These are phyloP conservation scores for Eucalyptus tenuipes DNA, from an alignment of 345 rosid genomes.

Conservation along the genomic window DNA sequence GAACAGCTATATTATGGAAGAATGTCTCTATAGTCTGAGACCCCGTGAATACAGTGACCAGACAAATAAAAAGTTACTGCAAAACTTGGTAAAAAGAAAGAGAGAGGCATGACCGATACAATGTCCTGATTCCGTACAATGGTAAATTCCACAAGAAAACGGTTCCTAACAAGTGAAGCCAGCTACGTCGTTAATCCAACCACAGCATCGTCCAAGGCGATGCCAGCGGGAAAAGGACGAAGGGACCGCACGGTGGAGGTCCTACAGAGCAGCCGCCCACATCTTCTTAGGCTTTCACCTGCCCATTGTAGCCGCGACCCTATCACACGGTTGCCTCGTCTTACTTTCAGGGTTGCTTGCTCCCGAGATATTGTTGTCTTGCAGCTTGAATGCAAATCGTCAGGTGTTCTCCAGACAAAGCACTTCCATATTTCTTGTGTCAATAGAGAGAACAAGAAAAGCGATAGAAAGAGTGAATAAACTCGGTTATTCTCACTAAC, in stretches of 20 bases:
- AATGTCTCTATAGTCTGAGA: background rate
- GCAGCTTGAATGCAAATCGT: background rate
- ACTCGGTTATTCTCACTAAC: background rate
- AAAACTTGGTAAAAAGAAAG: background rate
- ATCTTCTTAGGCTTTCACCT: background rate
- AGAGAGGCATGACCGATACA: background rate
- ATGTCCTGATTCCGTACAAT: background rate
- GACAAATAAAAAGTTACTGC: background rate
- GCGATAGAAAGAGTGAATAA: background rate
- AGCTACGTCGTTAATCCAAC: background rate
- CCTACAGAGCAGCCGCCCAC: background rate
- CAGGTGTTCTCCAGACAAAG: background rate
- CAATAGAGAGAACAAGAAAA: background rate
- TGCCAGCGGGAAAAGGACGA: background rate
- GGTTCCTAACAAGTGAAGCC: background rate
- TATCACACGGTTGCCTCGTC: background rate
- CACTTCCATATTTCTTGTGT: background rate
- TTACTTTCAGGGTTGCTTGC: background rate
- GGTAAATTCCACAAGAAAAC: background rate
- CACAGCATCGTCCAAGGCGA: background rate
- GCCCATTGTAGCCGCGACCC: background rate
- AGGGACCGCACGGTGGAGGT: background rate
- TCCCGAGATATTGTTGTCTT: background rate
- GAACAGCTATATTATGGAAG: background rate
- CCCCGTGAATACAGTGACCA: background rate